phyloP scores from a whole-genome alignment of 305 asterid species.

The Rubia balearica region DNA sequence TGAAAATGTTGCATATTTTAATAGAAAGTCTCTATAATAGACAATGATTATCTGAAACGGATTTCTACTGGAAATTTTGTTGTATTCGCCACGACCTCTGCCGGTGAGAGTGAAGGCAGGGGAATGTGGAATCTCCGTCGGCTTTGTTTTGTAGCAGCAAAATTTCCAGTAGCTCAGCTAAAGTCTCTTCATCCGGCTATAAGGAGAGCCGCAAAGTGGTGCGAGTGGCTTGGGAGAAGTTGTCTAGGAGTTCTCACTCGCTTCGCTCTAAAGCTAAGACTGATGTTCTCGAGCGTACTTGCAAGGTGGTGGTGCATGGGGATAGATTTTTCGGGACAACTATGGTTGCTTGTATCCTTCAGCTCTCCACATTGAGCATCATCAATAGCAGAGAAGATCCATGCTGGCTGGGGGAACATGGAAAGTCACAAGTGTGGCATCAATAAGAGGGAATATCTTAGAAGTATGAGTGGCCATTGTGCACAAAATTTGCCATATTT shows the following conservation, averaged over 20 bases:
- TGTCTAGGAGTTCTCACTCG: constrained; percentile 85
- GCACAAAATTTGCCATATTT: no score
- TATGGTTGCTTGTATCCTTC: constrained; percentile 91
- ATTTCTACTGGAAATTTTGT: no score
- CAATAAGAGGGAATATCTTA: no score
- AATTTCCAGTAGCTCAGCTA: constrained; percentile 21
- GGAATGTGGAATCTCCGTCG: constrained; percentile 23
- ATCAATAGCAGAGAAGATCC: no score
- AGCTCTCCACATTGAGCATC: no score
- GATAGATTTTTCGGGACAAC: constrained; percentile 98
- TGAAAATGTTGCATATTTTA: no score
- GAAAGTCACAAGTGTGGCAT: no score
- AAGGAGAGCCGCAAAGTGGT: constrained; percentile 68
- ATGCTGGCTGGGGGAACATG: no score
- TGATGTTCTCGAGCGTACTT: constrained; percentile 78
- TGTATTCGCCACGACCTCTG: constrained; percentile 20
- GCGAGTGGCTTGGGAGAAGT: constrained; percentile 81
- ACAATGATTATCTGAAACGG: no score
- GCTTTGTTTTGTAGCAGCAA: constrained; percentile 9
- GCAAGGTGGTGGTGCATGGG: constrained; percentile 87
- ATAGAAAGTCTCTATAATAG: no score
- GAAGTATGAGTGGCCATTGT: no score
- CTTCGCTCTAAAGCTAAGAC: constrained; percentile 69
- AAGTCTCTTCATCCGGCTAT: constrained; percentile 19
- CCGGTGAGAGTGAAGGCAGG: constrained; percentile 21